Conservation (phyloP, 257 asterid species). For the Solanum megistacrolobum region DNA sequence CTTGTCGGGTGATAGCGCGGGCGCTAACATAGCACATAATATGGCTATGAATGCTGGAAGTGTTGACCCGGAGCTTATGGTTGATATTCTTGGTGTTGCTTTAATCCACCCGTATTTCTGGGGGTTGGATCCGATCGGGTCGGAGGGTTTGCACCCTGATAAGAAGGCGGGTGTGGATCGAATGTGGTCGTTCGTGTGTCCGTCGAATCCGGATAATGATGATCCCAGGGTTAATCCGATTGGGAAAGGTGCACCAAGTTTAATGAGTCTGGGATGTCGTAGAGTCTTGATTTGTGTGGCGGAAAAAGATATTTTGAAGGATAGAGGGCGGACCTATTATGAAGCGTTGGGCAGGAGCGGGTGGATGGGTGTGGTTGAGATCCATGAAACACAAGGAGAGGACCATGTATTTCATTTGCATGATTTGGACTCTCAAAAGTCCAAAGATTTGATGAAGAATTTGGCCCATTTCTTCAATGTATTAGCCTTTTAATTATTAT, state of each 20-base stretch:
- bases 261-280: constrained; percentile 1
- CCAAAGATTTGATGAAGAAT: constrained; percentile 20
- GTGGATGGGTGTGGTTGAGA: constrained; percentile 32
- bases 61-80: neutral
- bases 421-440: constrained; percentile 11
- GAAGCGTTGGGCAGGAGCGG: constrained; percentile 23
- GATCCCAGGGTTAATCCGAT: constrained; percentile 16
- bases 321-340: constrained; percentile 23
- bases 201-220: neutral
- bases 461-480: constrained; percentile 28
- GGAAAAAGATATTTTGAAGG: constrained; percentile 27
- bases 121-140: constrained; percentile 12
- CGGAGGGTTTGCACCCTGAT: neutral
- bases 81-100: constrained; percentile 18
- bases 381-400: constrained; percentile 25
- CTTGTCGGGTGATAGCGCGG: constrained; percentile 36
- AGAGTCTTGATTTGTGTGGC: constrained; percentile 14
- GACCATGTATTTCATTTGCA: constrained; percentile 27
- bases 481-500: neutral
- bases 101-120: constrained; percentile 25
- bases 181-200: constrained; percentile 2
- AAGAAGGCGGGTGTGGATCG: neutral
- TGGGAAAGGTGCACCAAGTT: constrained; percentile 2
- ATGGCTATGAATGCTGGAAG: constrained; percentile 21
- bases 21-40: constrained; percentile 31